Evolutionary conservation across 2,329 filamentous ascomycete genomes (phyloP).

Genomic region (Tolypocladium capitatum): DNA sequence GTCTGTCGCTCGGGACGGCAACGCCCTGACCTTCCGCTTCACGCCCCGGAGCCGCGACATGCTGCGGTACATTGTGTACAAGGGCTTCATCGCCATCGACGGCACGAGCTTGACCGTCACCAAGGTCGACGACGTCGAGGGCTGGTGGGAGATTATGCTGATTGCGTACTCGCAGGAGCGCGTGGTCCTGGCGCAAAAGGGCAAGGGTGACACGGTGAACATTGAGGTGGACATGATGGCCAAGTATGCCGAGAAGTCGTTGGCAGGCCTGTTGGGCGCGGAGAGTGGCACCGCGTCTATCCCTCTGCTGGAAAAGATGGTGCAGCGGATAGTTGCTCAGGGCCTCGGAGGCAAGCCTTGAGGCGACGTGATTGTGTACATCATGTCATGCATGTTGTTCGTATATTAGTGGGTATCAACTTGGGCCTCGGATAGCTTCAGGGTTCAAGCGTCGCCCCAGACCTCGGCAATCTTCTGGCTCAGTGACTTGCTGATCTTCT

Average conservation of each 20-base stretch:
- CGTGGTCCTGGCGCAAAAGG: slow-evolving; percentile 70
- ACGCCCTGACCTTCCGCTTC: slow-evolving; percentile 79
- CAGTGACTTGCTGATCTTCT: slow-evolving; percentile 51
- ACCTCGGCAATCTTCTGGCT: slow-evolving; percentile 60
- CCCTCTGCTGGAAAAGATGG: slow-evolving; percentile 56
- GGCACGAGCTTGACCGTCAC: slow-evolving; percentile 92
- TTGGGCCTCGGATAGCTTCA: slow-evolving; percentile 1
- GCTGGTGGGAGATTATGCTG: slow-evolving; percentile 94
- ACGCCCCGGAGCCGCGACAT: slow-evolving; percentile 55
- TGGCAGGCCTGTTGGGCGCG: slow-evolving; percentile 54
- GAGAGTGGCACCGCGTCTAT: slow-evolving; percentile 36
- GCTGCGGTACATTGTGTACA: slow-evolving; percentile 83
- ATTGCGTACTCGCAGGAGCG: slow-evolving; percentile 94
- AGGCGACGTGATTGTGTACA: neutral
- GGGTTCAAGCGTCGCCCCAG: slow-evolving; percentile 44
- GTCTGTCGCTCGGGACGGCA: slow-evolving; percentile 66
- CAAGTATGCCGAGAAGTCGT: slow-evolving; percentile 83
- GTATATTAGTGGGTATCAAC: slow-evolving; percentile 8
- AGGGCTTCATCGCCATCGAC: slow-evolving; percentile 89
- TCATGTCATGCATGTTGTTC: neutral
- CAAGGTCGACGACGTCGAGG: slow-evolving; percentile 61
- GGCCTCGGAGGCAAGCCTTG: slow-evolving; percentile 20
- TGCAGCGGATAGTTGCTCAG: slow-evolving; percentile 62
- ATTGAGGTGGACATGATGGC: slow-evolving; percentile 83
- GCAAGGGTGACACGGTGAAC: slow-evolving; percentile 70